These are phyloP conservation scores for Rhodamnia argentea DNA, from an alignment of 345 rosid genomes.

Conservation along the genomic window DNA sequence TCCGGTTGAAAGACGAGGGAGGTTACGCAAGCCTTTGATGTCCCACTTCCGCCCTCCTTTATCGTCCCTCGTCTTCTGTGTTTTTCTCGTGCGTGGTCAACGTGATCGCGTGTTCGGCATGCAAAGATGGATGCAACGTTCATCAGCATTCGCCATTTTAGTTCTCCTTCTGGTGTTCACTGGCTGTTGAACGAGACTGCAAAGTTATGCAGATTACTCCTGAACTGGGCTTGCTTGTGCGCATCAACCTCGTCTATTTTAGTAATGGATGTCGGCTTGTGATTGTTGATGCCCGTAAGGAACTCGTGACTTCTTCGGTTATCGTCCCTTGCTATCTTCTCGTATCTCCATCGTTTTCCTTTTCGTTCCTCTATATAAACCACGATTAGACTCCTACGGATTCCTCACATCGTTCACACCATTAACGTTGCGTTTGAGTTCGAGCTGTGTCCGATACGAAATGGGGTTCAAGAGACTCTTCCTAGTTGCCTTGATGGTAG, in stretches of 20 bases:
- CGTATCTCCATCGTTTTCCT: background rate
- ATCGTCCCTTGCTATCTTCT: slow-evolving; percentile 1
- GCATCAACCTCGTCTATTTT: background rate
- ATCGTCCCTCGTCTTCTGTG: background rate
- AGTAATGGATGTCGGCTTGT: background rate
- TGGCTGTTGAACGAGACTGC: background rate
- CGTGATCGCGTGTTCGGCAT: background rate
- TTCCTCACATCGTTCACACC: background rate
- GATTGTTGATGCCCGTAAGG: slow-evolving; percentile 32
- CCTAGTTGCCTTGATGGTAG: slow-evolving; percentile 22
- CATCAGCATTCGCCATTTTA: background rate
- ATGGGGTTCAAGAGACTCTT: slow-evolving; percentile 15
- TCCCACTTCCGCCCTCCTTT: background rate
- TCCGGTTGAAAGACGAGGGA: background rate
- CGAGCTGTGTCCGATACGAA: background rate
- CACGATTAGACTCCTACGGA: background rate
- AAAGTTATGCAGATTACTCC: background rate
- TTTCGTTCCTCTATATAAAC: slow-evolving; percentile 18
- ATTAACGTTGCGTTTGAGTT: background rate
- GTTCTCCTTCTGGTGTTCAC: background rate
- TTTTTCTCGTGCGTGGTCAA: background rate
- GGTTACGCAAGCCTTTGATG: background rate
- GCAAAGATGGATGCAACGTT: background rate
- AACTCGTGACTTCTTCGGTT: slow-evolving; percentile 31
- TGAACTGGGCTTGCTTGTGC: background rate